Base-by-base conservation (phyloP, 2,329 filamentous ascomycete species). In the Pseudogymnoascus sp. region DNA sequence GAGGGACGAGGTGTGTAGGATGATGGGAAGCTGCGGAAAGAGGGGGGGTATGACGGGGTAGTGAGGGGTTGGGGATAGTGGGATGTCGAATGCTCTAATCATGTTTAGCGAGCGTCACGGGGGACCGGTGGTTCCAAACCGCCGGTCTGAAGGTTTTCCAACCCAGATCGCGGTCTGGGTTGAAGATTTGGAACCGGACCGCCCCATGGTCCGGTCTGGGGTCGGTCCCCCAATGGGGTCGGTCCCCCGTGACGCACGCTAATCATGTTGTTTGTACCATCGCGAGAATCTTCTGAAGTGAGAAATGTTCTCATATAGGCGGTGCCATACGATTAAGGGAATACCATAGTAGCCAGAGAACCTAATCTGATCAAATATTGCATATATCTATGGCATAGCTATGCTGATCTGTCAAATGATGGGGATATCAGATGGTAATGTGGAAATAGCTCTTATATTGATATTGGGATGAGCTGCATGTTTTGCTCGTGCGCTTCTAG, bases 1-100 rank as follows among this genome's bases (percentile, higher is more conserved):
- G 43, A 4, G 4, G 3, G 5, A 0, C 1, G 7, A 19, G n/a
- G 4, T 1, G 19, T 10, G 8, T 19, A 0, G 39, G n/a, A 8
- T 19, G n/a, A 8, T 19, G n/a, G 2, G n/a, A 41, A 41, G 4
- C n/a, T 41, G 8, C 3, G 3, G 14, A 41, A 41, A 11, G 39
- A 11, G 39, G 6, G 39, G 39, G n/a, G 10, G 4, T 19, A 10
- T 8, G 14, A 11, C 1, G 7, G 5, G n/a, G 2, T 4, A 11
- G n/a, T 41, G n/a, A 10, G 6, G 14, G n/a, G 16, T 7, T 16
- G 14, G 14, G n/a, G 6, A 41, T 19, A 19, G n/a, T 19, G 37
- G 7, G 16, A 10, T 41, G 10, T 19, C 3, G 6, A 21, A 21
- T 4, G n/a, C 37, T 19, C 16, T 11, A 3, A 43, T 43, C 16